Evolutionary conservation across 2,329 filamentous ascomycete genomes (phyloP).

Genomic region (Fusarium austroafricanum): DNA sequence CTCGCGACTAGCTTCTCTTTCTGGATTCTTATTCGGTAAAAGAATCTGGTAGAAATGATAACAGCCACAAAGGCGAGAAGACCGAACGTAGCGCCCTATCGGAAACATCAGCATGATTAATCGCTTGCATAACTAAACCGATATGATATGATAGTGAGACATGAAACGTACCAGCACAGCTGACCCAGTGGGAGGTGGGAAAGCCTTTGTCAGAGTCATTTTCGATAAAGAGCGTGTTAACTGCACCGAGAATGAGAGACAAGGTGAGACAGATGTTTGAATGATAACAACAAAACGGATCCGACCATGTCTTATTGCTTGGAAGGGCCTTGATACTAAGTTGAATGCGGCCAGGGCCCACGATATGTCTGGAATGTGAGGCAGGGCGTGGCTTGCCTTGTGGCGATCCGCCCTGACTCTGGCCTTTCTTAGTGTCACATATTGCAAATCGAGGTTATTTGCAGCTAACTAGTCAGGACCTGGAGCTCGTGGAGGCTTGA

Average conservation of each 20-base stretch:
- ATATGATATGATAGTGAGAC: neutral
- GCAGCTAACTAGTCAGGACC: conserved; percentile 1
- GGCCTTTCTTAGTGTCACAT: neutral
- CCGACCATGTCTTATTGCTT: conserved; percentile 22
- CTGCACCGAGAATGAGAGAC: conserved; percentile 11
- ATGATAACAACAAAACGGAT: conserved; percentile 10
- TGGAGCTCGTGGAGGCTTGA: neutral
- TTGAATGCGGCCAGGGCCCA: conserved; percentile 15
- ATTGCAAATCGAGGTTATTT: conserved; percentile 14
- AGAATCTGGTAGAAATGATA: conserved; percentile 20
- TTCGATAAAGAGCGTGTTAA: conserved; percentile 15
- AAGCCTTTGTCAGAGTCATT: conserved; percentile 25
- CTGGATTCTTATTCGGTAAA: conserved; percentile 21
- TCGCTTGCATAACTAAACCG: neutral
- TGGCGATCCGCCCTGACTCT: conserved; percentile 16
- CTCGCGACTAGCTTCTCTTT: conserved; percentile 10
- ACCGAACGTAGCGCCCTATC: conserved; percentile 13
- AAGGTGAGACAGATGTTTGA: conserved; percentile 12
- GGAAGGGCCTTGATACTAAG: conserved; percentile 4
- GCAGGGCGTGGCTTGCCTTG: conserved; percentile 2
- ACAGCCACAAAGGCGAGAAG: conserved; percentile 13
- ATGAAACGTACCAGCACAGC: conserved; percentile 19
- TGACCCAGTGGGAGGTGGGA: conserved; percentile 17
- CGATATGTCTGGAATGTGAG: conserved; percentile 16
- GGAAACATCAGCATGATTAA: neutral